phyloP scores from a whole-genome alignment of 306 rosid species.

The Ammopiptanthus mongolicus region DNA sequence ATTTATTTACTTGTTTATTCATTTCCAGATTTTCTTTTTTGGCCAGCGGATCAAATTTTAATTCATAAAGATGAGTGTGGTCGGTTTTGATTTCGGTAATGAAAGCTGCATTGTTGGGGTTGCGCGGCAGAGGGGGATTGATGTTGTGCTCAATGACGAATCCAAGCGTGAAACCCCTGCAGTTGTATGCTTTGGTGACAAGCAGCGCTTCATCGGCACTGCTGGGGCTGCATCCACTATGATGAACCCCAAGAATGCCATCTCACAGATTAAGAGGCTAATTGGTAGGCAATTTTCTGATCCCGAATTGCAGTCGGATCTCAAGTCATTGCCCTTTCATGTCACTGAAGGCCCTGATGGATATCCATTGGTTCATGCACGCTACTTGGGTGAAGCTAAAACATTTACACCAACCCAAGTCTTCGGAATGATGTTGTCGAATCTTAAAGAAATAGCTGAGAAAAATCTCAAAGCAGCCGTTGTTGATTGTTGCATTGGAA shows the following conservation, averaged over 20 bases:
- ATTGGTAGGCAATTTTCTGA: slow-evolving; percentile 73
- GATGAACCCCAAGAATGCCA: slow-evolving; percentile 93
- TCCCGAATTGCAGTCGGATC: slow-evolving; percentile 75
- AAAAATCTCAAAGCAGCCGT: slow-evolving; percentile 81
- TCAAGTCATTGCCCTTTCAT: slow-evolving; percentile 62
- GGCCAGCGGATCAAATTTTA: background rate
- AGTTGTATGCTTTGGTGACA: slow-evolving; percentile 88
- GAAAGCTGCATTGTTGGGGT: slow-evolving; percentile 96
- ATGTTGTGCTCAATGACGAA: slow-evolving; percentile 92
- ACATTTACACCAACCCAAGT: slow-evolving; percentile 82
- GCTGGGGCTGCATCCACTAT: slow-evolving; percentile 91
- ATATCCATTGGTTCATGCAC: slow-evolving; percentile 69
- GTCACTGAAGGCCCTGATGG: slow-evolving; percentile 90
- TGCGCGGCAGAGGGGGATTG: slow-evolving; percentile 94
- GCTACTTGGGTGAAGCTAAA: slow-evolving; percentile 67
- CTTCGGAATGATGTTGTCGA: slow-evolving; percentile 70
- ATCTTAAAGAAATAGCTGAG: slow-evolving; percentile 77
- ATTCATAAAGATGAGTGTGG: slow-evolving; percentile 77
- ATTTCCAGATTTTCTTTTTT: no score
- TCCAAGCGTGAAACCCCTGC: slow-evolving; percentile 96
- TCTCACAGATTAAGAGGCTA: slow-evolving; percentile 75
- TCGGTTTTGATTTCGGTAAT: slow-evolving; percentile 93
- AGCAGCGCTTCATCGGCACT: slow-evolving; percentile 88
- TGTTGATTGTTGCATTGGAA: slow-evolving; percentile 90
- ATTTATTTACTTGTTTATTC: background rate